phyloP scores from a whole-genome alignment of 2,329 filamentous ascomycete genomes.

The Botryotinia convoluta region DNA sequence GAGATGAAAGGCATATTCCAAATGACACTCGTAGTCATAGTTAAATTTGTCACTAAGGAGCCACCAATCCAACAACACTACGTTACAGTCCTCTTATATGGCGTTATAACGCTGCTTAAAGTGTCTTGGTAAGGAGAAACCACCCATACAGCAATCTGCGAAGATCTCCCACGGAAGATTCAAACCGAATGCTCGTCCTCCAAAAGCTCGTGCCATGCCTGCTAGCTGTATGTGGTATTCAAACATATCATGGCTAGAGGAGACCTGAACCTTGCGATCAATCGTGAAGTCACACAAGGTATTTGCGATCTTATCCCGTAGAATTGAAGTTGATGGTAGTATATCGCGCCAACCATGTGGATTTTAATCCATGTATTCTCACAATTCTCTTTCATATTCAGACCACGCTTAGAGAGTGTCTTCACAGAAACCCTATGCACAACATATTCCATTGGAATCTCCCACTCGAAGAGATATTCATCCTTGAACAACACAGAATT shows the following conservation, averaged over 20 bases:
- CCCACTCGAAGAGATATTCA: background rate
- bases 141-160: too few species aligned
- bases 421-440: background rate
- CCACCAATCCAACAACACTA: background rate
- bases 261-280: too few species aligned
- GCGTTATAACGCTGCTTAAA: background rate
- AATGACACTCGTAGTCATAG: background rate
- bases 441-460: background rate
- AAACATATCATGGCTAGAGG: rapidly evolving
- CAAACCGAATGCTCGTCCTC: too few species aligned
- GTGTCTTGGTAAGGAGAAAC: background rate
- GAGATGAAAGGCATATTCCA: background rate
- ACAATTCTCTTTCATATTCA: background rate
- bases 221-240: too few species aligned
- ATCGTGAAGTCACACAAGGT: too few species aligned
- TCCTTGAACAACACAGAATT: background rate
- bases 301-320: too few species aligned
- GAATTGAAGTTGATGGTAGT: too few species aligned
- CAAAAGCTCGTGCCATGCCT: too few species aligned
- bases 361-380: background rate
- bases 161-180: too few species aligned
- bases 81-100: background rate
- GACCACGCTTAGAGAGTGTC: background rate
- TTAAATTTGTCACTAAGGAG: background rate
- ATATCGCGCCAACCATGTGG: rapidly evolving